phyloP scores from a whole-genome alignment of 805 yeast genomes.

The Candida argentea region DNA sequence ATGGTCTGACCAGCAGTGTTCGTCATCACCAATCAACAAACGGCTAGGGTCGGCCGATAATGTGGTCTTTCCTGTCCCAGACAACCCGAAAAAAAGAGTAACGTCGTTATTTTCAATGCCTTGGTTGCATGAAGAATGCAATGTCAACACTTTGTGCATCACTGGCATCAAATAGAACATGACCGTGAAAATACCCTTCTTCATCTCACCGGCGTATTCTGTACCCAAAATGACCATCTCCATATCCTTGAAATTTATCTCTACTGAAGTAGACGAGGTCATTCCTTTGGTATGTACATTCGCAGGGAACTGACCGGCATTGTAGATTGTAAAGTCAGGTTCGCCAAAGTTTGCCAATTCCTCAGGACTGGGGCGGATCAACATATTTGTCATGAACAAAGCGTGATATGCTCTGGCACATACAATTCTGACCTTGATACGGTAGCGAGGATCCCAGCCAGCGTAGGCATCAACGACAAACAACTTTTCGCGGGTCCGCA shows the following conservation, averaged over 20 bases:
- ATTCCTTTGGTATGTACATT: slow-evolving; percentile 92
- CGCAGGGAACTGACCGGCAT: slow-evolving; percentile 98
- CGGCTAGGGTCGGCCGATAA: slow-evolving; percentile 94
- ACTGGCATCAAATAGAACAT: slow-evolving; percentile 99
- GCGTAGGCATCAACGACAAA: slow-evolving; percentile 95
- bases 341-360: slow-evolving; percentile 86
- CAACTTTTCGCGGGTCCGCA: slow-evolving; percentile 89
- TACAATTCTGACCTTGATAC: slow-evolving; percentile 89
- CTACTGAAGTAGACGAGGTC: slow-evolving; percentile 94
- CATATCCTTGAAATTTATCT: slow-evolving; percentile 93
- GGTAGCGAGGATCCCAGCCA: slow-evolving; percentile 98
- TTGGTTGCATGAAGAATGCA: slow-evolving; percentile 93
- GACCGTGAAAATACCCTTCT: slow-evolving; percentile 97
- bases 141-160: slow-evolving; percentile 79
- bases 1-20: slow-evolving; percentile 97
- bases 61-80: slow-evolving; percentile 98
- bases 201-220: slow-evolving; percentile 99
- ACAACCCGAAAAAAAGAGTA: slow-evolving; percentile 89
- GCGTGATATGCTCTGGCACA: slow-evolving; percentile 99
- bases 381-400: slow-evolving; percentile 94
- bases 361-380: slow-evolving; percentile 87
- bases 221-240: slow-evolving; percentile 99
- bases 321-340: slow-evolving; percentile 97
- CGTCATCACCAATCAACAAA: slow-evolving; percentile 93
- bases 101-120: slow-evolving; percentile 77